phyloP scores from a whole-genome alignment of 176 grass and related monocot genomes.

The Phoenix roebelenii region DNA sequence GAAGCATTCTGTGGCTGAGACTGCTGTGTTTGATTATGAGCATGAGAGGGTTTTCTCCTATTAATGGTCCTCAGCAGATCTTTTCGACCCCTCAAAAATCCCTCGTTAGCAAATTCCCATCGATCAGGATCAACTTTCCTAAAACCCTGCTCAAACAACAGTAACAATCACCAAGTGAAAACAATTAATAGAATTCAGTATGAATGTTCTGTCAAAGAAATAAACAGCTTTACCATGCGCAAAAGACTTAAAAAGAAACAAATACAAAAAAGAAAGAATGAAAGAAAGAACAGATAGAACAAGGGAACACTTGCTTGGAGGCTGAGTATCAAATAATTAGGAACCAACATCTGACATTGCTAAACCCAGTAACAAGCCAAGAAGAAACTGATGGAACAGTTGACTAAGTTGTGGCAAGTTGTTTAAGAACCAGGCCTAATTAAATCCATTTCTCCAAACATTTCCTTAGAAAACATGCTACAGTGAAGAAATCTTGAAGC shows the following conservation, averaged over 20 bases:
- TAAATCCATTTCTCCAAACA: too few relatives aligned
- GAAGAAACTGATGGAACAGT: too few relatives aligned
- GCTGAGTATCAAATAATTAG: too few relatives aligned
- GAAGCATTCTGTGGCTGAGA: constrained; percentile 52
- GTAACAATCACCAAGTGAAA: background rate
- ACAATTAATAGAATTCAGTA: background rate
- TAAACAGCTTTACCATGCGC: background rate
- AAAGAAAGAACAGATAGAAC: too few relatives aligned
- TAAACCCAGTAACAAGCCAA: too few relatives aligned
- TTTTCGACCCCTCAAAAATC: constrained; percentile 86
- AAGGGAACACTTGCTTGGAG: too few relatives aligned
- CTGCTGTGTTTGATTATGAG: constrained; percentile 46
- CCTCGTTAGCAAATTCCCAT: constrained; percentile 99
- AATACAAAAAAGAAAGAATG: too few relatives aligned
- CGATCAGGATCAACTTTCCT: constrained; percentile 96
- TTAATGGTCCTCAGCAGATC: constrained; percentile 87
- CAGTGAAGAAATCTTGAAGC: too few relatives aligned
- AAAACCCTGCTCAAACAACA: constrained; percentile 58
- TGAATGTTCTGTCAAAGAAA: background rate
- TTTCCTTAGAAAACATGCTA: too few relatives aligned
- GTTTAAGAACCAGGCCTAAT: too few relatives aligned
- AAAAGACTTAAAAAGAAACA: background rate
- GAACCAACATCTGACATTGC: too few relatives aligned
- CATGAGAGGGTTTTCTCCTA: constrained; percentile 65
- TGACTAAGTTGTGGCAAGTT: too few relatives aligned